Evolutionary conservation across 208 protist genomes (phyloP).

Genomic region (Leishmania major): DNA sequence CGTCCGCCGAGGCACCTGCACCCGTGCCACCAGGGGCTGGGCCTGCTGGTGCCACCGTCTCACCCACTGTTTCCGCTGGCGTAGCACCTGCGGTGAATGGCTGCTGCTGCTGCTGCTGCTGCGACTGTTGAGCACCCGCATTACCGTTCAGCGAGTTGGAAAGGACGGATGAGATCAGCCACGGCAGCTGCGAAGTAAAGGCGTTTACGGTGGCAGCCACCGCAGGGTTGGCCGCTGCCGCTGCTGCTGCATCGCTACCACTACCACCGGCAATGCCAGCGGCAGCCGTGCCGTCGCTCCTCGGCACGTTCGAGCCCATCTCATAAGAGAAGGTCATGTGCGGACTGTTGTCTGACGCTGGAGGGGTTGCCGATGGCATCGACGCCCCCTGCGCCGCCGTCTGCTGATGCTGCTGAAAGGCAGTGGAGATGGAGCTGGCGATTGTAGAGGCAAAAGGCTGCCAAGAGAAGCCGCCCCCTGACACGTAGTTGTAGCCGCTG

Average conservation of each 20-base stretch:
- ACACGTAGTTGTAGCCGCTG: background rate
- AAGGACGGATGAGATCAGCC: slow-evolving; percentile 6
- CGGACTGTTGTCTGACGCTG: background rate
- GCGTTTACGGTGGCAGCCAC: slow-evolving; percentile 17
- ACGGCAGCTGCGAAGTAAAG: slow-evolving; percentile 2
- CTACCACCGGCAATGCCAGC: background rate
- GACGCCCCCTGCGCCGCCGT: slow-evolving; percentile 3
- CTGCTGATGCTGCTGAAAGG: slow-evolving; percentile 29
- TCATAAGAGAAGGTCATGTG: slow-evolving; percentile 7
- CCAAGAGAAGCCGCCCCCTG: slow-evolving; percentile 9
- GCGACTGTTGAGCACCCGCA: background rate
- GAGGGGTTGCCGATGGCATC: background rate
- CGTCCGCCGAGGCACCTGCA: background rate
- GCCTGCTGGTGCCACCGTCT: background rate
- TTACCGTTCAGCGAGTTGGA: background rate
- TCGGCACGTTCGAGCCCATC: slow-evolving; percentile 1
- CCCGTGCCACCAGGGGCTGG: background rate
- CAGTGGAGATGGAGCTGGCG: slow-evolving; percentile 16
- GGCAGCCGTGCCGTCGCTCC: background rate
- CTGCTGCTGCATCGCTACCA: background rate
- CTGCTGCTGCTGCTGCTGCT: slow-evolving; percentile 3
- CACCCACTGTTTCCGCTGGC: background rate
- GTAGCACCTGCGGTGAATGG: slow-evolving; percentile 7
- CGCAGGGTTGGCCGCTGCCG: background rate
- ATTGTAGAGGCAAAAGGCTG: slow-evolving; percentile 15